These are phyloP conservation scores for Phaeolepiota aurea DNA, from an alignment of 768 basidiomycete genomes.

Conservation along the genomic window DNA sequence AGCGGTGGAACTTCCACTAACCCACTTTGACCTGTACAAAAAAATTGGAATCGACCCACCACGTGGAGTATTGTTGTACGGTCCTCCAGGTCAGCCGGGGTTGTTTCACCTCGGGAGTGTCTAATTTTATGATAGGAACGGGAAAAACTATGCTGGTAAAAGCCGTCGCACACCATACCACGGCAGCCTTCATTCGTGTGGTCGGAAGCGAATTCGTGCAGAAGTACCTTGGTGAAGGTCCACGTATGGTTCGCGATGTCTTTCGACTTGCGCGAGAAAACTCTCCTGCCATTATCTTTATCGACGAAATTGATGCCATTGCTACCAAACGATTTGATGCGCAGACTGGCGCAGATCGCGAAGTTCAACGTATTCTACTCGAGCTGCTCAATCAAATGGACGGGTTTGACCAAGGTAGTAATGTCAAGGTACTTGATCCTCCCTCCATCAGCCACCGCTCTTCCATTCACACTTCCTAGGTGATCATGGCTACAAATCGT, in stretches of 20 bases:
- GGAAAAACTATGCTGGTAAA: conserved; percentile 99
- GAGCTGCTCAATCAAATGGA: conserved; percentile 99
- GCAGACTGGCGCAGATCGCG: conserved; percentile 96
- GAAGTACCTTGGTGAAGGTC: conserved; percentile 98
- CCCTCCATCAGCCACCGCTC: background rate
- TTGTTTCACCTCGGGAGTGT: background rate
- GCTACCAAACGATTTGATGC: conserved; percentile 99
- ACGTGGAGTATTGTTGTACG: conserved; percentile 91
- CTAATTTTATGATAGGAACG: conserved; percentile 50
- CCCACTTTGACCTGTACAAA: conserved; percentile 97
- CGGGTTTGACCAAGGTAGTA: conserved; percentile 97
- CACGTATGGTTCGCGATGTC: conserved; percentile 99
- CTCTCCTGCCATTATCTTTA: conserved; percentile 96
- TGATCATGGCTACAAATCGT: conserved; percentile 99
- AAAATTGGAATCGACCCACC: conserved; percentile 99
- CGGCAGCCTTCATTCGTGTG: conserved; percentile 95
- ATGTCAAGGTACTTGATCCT: conserved; percentile 72
- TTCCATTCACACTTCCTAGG: conserved; percentile 37
- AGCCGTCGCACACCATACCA: conserved; percentile 97
- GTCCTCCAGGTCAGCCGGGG: conserved; percentile 72
- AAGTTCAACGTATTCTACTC: conserved; percentile 96
- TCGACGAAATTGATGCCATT: conserved; percentile 98
- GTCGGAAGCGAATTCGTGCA: conserved; percentile 99
- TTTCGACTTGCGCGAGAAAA: conserved; percentile 98
- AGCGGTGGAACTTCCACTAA: conserved; percentile 92